Conservation (phyloP, 169 alveolate species). For the Babesia gibsoni region DNA sequence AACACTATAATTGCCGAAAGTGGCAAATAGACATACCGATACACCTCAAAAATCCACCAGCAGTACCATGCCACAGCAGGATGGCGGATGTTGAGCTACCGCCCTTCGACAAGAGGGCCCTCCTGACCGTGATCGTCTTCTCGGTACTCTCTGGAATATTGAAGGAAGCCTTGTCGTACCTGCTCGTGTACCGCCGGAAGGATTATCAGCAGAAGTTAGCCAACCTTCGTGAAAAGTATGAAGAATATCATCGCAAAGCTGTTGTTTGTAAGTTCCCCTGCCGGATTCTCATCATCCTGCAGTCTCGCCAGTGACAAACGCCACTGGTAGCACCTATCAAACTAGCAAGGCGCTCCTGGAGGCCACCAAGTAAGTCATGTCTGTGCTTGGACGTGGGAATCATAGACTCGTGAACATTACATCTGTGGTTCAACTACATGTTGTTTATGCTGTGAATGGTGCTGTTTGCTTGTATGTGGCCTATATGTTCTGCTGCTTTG, state of each 20-base stretch:
- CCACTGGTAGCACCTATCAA: not conserved
- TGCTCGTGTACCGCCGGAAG: slow-evolving; percentile 49
- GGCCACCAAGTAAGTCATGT: slow-evolving; percentile 5
- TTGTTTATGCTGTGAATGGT: too few species aligned
- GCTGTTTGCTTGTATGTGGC: too few species aligned
- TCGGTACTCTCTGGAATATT: slow-evolving; percentile 23
- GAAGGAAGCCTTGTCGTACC: slow-evolving; percentile 25
- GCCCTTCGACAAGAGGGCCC: slow-evolving; percentile 48
- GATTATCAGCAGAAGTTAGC: slow-evolving; percentile 8
- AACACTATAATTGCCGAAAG: too few species aligned
- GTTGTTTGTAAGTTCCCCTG: slow-evolving; percentile 34
- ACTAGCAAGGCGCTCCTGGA: not conserved
- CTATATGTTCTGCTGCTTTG: too few species aligned
- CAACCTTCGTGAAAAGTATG: slow-evolving; percentile 32
- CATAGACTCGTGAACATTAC: too few species aligned
- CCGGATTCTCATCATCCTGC: not conserved
- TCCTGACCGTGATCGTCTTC: slow-evolving; percentile 15
- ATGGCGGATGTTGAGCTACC: slow-evolving; percentile 2
- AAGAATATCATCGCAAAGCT: slow-evolving; percentile 27
- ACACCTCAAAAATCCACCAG: too few species aligned
- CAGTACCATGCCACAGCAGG: too few species aligned
- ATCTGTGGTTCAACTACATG: too few species aligned
- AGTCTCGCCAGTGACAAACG: slow-evolving; percentile 15
- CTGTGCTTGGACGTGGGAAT: too few species aligned
- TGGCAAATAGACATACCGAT: too few species aligned